Conservation (phyloP, 495 filamentous ascomycete species). For the Aspergillus cristatus region DNA sequence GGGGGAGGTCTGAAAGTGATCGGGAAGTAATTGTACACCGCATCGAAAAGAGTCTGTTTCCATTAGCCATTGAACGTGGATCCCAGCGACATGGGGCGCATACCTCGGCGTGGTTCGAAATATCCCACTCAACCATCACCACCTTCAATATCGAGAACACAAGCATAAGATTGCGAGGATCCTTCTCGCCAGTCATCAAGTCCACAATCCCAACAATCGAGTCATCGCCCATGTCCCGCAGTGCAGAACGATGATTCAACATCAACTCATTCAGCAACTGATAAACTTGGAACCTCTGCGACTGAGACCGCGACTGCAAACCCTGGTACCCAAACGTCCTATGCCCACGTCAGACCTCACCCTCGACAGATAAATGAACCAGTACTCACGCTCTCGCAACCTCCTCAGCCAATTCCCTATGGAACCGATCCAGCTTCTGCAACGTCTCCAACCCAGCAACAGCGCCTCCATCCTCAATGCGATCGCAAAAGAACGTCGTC, state of each 20-base stretch:
- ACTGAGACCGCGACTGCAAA: conserved; percentile 53
- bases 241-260: conserved; percentile 50
- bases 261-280: conserved; percentile 57
- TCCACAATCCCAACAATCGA: conserved; percentile 57
- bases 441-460: conserved; percentile 39
- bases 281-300: conserved; percentile 53
- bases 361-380: neutral
- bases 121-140: conserved; percentile 66
- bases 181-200: conserved; percentile 67
- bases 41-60: conserved; percentile 53
- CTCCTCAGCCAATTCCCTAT: conserved; percentile 37
- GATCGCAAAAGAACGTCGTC: conserved; percentile 50
- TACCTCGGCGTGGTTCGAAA: conserved; percentile 54
- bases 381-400: conserved; percentile 42
- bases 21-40: conserved; percentile 71
- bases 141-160: conserved; percentile 66
- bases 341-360: conserved; percentile 10
- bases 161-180: conserved; percentile 69
- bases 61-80: conserved; percentile 15
- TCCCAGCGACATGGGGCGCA: conserved; percentile 1
- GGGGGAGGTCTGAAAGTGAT: conserved; percentile 70
- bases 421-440: conserved; percentile 40
- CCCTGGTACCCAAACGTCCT: conserved; percentile 44
- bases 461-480: conserved; percentile 51
- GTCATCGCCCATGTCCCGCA: conserved; percentile 46